A percentile compares a stretch with the other conserved stretches of the same genome.
These are phyloP conservation scores for Carex kokanica DNA, from an alignment of 176 grass and related monocot genomes.

Conservation along the genomic window DNA sequence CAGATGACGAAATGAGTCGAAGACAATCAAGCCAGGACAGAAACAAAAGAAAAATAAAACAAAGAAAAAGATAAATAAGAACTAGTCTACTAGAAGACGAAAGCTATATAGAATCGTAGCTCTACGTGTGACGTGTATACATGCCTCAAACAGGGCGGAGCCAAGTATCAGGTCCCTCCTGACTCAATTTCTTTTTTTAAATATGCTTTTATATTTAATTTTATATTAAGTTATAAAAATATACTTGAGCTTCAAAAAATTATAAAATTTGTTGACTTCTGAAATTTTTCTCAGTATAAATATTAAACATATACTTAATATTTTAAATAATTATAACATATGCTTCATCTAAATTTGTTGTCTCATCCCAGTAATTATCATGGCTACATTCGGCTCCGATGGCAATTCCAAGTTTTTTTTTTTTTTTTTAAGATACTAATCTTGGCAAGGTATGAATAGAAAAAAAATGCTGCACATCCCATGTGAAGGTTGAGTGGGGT, in stretches of 20 bases:
- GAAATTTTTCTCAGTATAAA: too few relatives aligned
- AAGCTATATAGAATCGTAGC: not conserved
- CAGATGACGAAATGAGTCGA: not conserved
- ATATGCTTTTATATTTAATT: too few relatives aligned
- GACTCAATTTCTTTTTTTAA: too few relatives aligned
- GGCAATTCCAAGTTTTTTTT: not conserved
- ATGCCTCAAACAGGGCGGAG: not conserved
- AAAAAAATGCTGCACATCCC: not conserved
- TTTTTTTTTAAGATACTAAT: not conserved
- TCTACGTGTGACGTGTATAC: not conserved
- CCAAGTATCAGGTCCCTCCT: too few relatives aligned
- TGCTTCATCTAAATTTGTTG: too few relatives aligned
- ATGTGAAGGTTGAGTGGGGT: slow-evolving; percentile 20
- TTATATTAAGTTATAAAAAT: too few relatives aligned
- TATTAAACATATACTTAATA: too few relatives aligned
- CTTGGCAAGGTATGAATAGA: not conserved
- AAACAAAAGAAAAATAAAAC: too few relatives aligned
- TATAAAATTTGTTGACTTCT: too few relatives aligned
- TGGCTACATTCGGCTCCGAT: not conserved
- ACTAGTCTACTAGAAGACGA: not conserved
- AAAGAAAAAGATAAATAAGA: not conserved
- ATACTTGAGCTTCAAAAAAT: too few relatives aligned
- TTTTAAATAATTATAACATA: too few relatives aligned
- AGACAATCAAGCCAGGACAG: not conserved
- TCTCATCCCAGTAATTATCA: too few relatives aligned